These are phyloP conservation scores for Puccinia triticina DNA, from an alignment of 1,284 basidiomycete species.

Conservation along the genomic window DNA sequence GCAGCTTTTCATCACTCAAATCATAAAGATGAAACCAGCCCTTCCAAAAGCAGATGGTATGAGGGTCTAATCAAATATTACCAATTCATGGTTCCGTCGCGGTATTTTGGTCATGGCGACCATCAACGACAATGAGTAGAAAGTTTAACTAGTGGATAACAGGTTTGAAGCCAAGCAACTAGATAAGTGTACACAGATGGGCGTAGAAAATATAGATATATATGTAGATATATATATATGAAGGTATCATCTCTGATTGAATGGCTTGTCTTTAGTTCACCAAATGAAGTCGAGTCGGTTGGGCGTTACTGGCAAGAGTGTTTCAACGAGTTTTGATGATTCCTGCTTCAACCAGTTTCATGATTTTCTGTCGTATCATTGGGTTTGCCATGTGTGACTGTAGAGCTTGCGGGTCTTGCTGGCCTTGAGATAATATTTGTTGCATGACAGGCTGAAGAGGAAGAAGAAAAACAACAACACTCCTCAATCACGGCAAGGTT, in stretches of 20 bases:
- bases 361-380: slow-evolving; percentile 77
- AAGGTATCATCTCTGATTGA: background rate
- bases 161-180: background rate
- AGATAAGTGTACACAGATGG: background rate
- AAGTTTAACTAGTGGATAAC: background rate
- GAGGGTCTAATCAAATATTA: background rate
- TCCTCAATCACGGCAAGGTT: background rate
- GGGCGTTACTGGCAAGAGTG: too few relatives aligned
- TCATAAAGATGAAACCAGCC: background rate
- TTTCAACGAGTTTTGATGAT: slow-evolving; percentile 68
- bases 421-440: slow-evolving; percentile 86
- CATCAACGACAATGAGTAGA: background rate
- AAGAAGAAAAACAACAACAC: background rate
- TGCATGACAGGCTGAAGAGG: slow-evolving; percentile 42
- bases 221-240: background rate
- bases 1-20: background rate
- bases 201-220: background rate
- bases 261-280: background rate
- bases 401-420: slow-evolving; percentile 82
- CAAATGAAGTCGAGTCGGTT: background rate
- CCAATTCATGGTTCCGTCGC: background rate
- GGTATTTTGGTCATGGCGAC: background rate
- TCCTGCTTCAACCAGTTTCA: slow-evolving; percentile 90
- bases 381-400: slow-evolving; percentile 98
- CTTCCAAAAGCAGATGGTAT: background rate